Conservation (phyloP, 2,329 filamentous ascomycete genomes). For the Aspergillus tubingensis region DNA sequence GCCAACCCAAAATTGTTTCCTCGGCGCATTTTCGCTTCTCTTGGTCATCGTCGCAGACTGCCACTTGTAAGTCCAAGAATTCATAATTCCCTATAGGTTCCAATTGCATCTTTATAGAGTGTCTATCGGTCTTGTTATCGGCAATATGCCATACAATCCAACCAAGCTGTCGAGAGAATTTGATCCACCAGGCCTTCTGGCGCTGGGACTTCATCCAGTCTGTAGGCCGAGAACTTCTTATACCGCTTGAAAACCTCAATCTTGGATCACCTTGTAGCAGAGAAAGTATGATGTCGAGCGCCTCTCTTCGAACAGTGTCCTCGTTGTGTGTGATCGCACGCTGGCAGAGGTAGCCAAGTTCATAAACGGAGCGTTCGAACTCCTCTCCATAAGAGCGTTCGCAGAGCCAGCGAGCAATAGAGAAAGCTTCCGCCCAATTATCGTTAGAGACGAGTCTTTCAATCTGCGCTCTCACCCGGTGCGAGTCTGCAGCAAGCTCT, state of each 20-base stretch:
- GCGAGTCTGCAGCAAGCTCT: conserved; percentile 23
- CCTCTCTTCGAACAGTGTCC: conserved; percentile 12
- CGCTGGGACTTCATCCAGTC: conserved; percentile 15
- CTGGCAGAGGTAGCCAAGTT: conserved; percentile 30
- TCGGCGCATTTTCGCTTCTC: neutral
- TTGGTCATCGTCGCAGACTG: neutral
- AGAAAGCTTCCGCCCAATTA: conserved; percentile 28
- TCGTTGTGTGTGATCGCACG: conserved; percentile 24
- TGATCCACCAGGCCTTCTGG: conserved; percentile 18
- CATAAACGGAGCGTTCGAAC: conserved; percentile 27
- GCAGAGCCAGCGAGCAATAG: conserved; percentile 28
- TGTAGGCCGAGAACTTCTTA: neutral
- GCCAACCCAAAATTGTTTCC: conserved; percentile 19
- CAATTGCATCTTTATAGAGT: conserved; percentile 12
- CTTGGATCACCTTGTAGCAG: conserved; percentile 20
- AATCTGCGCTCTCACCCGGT: conserved; percentile 12
- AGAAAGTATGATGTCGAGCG: neutral
- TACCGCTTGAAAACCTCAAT: conserved; percentile 8
- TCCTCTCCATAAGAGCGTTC: conserved; percentile 25
- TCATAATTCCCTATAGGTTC: neutral
- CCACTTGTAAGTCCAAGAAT: neutral
- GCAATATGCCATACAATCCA: conserved; percentile 29
- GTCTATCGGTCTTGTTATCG: neutral
- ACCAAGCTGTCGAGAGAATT: conserved; percentile 25
- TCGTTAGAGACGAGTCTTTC: conserved; percentile 5